These are phyloP conservation scores for Phytophthora podocarpi DNA, from an alignment of 352 stramenopile species.

Conservation along the genomic window DNA sequence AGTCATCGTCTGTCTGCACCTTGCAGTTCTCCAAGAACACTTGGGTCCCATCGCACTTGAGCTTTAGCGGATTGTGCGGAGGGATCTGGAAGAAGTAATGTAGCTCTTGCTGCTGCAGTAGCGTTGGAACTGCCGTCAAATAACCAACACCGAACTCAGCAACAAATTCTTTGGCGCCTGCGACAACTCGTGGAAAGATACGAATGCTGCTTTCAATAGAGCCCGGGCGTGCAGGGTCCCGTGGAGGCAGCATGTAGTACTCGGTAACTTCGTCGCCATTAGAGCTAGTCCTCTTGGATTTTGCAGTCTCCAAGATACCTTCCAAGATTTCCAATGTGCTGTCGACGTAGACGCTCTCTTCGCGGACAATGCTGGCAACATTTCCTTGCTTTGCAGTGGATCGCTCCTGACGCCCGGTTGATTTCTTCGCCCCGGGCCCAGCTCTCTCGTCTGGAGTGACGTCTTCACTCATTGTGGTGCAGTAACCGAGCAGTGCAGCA, in stretches of 20 bases:
- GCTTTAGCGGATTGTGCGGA: constrained; percentile 35
- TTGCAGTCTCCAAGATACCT: constrained; percentile 18
- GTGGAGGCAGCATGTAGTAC: constrained; percentile 35
- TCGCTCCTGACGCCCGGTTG: not conserved
- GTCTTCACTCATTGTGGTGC: constrained; percentile 29
- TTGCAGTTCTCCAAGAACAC: constrained; percentile 28
- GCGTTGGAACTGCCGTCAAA: constrained; percentile 17
- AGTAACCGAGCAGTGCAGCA: constrained; percentile 22
- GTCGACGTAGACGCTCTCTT: constrained; percentile 18
- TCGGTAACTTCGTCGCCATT: constrained; percentile 5
- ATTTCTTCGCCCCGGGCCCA: not conserved
- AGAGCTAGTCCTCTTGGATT: not conserved
- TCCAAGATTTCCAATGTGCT: constrained; percentile 32
- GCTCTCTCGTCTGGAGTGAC: constrained; percentile 24
- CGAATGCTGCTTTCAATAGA: constrained; percentile 28
- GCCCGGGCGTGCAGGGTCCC: not conserved
- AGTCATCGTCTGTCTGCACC: constrained; percentile 19
- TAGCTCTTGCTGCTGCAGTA: constrained; percentile 31
- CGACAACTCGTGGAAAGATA: constrained; percentile 18
- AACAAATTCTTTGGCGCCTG: constrained; percentile 18
- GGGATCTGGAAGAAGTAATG: constrained; percentile 41
- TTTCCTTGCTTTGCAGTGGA: not conserved
- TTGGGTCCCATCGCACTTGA: constrained; percentile 20
- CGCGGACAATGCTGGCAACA: not conserved
- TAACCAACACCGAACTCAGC: constrained; percentile 36